phyloP scores from a whole-genome alignment of 352 stramenopile genomes.

The Globisporangium cederbergense region DNA sequence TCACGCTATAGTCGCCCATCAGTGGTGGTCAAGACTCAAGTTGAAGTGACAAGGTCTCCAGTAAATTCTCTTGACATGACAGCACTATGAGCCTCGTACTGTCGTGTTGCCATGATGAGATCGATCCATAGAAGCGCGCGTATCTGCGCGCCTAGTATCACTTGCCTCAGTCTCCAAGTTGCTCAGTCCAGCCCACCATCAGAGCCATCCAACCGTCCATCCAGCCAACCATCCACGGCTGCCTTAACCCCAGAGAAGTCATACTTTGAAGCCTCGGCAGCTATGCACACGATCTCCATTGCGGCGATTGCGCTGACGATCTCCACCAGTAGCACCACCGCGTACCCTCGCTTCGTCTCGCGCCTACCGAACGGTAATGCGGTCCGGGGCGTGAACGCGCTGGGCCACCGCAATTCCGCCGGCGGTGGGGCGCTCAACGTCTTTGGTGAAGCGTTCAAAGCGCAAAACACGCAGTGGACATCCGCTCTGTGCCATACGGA shows the following conservation, averaged over 20 bases:
- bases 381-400: constrained; percentile 40
- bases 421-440: constrained; percentile 54
- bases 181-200: not conserved
- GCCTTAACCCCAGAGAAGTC: not conserved
- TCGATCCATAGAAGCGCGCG: not conserved
- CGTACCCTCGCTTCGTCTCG: constrained; percentile 44
- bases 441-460: constrained; percentile 60
- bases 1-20: not conserved
- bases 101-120: not conserved
- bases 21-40: not conserved
- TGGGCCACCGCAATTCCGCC: constrained; percentile 48
- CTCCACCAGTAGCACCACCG: not conserved
- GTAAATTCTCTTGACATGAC: not conserved
- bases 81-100: not conserved
- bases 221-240: not conserved
- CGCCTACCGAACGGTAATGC: constrained; percentile 55
- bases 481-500: constrained; percentile 52
- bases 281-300: not conserved
- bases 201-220: not conserved
- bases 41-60: not conserved
- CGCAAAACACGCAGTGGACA: constrained; percentile 43
- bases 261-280: not conserved
- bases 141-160: not conserved
- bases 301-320: not conserved
- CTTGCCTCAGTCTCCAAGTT: not conserved